Evolutionary conservation across 148 eudicot genomes (phyloP).

Genomic region (Cornus florida): DNA sequence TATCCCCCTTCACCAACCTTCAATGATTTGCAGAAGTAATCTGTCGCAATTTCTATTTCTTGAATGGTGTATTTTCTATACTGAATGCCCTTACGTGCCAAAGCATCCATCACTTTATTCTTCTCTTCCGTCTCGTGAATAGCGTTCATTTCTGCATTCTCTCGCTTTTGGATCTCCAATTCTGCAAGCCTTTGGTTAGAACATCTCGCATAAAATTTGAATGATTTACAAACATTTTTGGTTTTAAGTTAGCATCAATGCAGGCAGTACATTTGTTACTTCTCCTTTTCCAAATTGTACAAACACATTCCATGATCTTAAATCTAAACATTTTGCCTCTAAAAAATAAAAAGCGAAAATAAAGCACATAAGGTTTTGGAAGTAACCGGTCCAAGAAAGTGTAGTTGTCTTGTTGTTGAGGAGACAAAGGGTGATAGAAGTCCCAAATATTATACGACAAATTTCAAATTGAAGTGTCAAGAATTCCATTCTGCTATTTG

Average conservation of each 20-base stretch:
- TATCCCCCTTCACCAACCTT: conserved; percentile 95
- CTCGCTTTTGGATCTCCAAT: conserved; percentile 49
- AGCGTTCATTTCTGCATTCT: conserved; percentile 39
- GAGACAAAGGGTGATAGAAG: neutral
- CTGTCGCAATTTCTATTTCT: conserved; percentile 69
- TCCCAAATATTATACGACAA: neutral
- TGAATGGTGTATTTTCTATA: conserved; percentile 56
- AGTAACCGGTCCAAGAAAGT: neutral
- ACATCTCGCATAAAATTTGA: neutral
- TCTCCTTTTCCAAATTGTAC: neutral
- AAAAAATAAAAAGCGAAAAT: no score
- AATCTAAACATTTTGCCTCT: neutral
- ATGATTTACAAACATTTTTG: neutral
- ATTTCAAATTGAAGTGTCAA: neutral
- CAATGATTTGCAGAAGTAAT: conserved; percentile 46
- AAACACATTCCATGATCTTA: neutral
- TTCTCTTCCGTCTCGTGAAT: conserved; percentile 31
- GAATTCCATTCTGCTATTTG: neutral
- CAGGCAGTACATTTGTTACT: neutral
- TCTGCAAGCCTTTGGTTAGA: conserved; percentile 38
- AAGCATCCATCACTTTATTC: conserved; percentile 32
- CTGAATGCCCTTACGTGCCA: conserved; percentile 22
- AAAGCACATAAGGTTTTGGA: neutral
- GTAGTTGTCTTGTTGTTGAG: neutral
- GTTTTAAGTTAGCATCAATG: neutral